Evolutionary conservation across 306 rosid species (phyloP).

Genomic region (Citrullus mucosospermus): DNA sequence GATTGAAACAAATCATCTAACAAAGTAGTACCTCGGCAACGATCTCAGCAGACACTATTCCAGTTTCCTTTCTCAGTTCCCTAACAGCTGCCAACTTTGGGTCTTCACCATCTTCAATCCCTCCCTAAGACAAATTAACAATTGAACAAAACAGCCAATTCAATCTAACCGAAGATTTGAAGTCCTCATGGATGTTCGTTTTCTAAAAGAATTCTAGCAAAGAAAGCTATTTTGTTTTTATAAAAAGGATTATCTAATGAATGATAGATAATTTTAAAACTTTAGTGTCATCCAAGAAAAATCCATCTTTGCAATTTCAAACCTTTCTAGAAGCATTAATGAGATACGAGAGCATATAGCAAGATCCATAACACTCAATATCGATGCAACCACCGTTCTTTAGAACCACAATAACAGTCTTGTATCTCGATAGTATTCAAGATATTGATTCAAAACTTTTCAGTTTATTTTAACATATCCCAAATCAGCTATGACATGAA

Average conservation of each 20-base stretch:
- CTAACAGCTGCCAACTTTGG: constrained; percentile 79
- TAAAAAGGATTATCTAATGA: not conserved
- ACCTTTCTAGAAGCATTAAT: not conserved
- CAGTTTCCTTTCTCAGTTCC: constrained; percentile 90
- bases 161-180: not conserved
- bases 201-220: not conserved
- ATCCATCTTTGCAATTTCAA: not conserved
- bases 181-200: not conserved
- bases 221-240: not conserved
- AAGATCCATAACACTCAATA: not conserved
- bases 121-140: constrained; percentile 40
- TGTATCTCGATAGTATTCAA: not conserved
- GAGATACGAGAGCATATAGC: not conserved
- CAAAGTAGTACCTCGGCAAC: constrained; percentile 51
- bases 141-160: not conserved
- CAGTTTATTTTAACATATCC: not conserved
- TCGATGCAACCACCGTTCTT: not conserved
- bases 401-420: not conserved
- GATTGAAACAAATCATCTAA: not conserved
- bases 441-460: not conserved
- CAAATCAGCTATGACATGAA: not conserved
- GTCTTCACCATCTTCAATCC: constrained; percentile 91
- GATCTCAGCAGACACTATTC: constrained; percentile 70
- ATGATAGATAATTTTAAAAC: not conserved
- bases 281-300: not conserved